These are phyloP conservation scores for Aspergillus vadensis DNA, from an alignment of 2,329 filamentous ascomycete species.

Conservation along the genomic window DNA sequence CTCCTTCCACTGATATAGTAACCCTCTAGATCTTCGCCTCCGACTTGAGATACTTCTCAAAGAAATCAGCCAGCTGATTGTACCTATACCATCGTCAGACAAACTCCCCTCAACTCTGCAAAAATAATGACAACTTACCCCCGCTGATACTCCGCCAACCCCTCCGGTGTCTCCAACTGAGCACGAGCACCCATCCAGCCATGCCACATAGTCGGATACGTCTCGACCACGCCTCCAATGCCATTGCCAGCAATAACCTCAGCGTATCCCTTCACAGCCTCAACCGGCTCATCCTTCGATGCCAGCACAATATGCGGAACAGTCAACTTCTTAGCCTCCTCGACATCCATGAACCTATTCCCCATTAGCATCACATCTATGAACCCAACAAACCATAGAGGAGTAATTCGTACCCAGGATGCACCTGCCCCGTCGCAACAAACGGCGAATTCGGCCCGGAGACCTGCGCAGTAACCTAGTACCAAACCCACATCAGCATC, in stretches of 20 bases:
- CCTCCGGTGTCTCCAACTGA: slow-evolving; percentile 54
- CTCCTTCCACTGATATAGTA: no score
- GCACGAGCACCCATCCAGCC: slow-evolving; percentile 73
- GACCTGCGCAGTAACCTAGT: slow-evolving; percentile 40
- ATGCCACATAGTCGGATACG: slow-evolving; percentile 67
- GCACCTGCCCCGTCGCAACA: slow-evolving; percentile 37
- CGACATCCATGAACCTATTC: slow-evolving; percentile 49
- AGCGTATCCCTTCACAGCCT: slow-evolving; percentile 56
- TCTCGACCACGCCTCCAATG: slow-evolving; percentile 63
- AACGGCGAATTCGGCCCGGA: slow-evolving; percentile 59
- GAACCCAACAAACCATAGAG: no score
- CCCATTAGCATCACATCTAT: not conserved
- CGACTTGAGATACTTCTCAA: slow-evolving; percentile 24
- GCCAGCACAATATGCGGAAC: slow-evolving; percentile 66
- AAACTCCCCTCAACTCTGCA: not conserved
- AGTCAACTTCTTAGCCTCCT: slow-evolving; percentile 62
- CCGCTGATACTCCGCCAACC: slow-evolving; percentile 63
- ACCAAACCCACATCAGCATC: no score
- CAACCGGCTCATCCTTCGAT: slow-evolving; percentile 63
- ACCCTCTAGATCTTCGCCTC: not conserved
- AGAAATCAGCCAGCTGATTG: slow-evolving; percentile 27
- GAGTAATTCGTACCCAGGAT: no score
- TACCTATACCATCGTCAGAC: slow-evolving; percentile 13
- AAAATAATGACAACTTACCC: slow-evolving; percentile 36
- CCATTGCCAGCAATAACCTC: slow-evolving; percentile 52